Conservation (phyloP, 139 green algal species). For the Desmodesmus armatus region DNA sequence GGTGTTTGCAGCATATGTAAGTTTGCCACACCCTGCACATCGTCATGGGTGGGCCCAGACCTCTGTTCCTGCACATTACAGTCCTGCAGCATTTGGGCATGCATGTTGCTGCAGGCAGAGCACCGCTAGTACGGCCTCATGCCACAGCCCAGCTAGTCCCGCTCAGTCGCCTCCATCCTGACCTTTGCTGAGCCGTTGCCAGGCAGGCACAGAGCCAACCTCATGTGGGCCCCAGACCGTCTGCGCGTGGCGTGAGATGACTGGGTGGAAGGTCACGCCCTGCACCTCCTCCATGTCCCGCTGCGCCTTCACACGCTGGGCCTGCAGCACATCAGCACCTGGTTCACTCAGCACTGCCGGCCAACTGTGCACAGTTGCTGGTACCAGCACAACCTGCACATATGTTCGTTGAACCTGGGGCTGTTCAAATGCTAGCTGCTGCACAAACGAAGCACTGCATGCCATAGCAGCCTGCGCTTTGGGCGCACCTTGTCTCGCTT, state of each 20-base stretch:
- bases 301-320: constrained; percentile 41
- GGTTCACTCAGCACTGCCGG: not conserved
- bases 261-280: constrained; percentile 61
- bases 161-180: too few species aligned
- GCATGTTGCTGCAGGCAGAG: too few species aligned
- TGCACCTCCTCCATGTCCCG: constrained; percentile 56
- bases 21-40: too few species aligned
- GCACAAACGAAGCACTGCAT: not conserved
- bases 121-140: too few species aligned
- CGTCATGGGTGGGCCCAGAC: too few species aligned
- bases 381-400: not conserved
- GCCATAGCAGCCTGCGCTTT: not conserved
- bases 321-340: too few species aligned
- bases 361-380: not conserved
- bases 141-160: too few species aligned
- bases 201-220: constrained; percentile 35
- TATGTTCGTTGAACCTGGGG: not conserved
- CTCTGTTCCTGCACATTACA: too few species aligned
- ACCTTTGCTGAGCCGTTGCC: constrained; percentile 56
- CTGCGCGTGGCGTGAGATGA: constrained; percentile 64
- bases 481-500: constrained; percentile 49
- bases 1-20: too few species aligned
- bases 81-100: too few species aligned
- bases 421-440: not conserved
- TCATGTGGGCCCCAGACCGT: constrained; percentile 54